Percentiles rank a stretch among this genome's conserved stretches.
phyloP scores from a whole-genome alignment of 495 filamentous ascomycete species.

The Glonium stellatum region DNA sequence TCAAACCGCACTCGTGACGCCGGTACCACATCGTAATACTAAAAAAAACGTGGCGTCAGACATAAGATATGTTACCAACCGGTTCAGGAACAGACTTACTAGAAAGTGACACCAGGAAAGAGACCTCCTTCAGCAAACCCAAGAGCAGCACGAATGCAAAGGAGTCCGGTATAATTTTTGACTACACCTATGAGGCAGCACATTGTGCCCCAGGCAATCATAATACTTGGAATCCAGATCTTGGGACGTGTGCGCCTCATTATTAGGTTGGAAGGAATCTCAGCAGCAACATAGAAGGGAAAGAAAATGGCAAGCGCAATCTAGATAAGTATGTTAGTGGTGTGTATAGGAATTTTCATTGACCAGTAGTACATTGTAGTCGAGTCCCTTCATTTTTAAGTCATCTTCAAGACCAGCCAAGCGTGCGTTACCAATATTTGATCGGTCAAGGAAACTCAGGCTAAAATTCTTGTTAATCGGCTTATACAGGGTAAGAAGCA shows the following conservation, averaged over 20 bases:
- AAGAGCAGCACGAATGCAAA: slow-evolving; percentile 27
- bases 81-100: slow-evolving; percentile 16
- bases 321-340: slow-evolving; percentile 5
- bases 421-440: slow-evolving; percentile 29
- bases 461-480: slow-evolving; percentile 8
- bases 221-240: slow-evolving; percentile 51
- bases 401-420: slow-evolving; percentile 23
- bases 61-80: not conserved
- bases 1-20: slow-evolving; percentile 23
- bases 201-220: slow-evolving; percentile 47
- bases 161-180: slow-evolving; percentile 27
- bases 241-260: slow-evolving; percentile 25
- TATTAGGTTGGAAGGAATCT: slow-evolving; percentile 25
- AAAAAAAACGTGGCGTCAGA: slow-evolving; percentile 1
- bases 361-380: slow-evolving; percentile 18
- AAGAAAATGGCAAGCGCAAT: slow-evolving; percentile 26
- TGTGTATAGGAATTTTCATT: not conserved
- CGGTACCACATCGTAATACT: slow-evolving; percentile 33
- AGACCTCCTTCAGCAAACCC: slow-evolving; percentile 32
- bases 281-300: slow-evolving; percentile 24
- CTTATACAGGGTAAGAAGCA: not conserved
- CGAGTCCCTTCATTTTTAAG: slow-evolving; percentile 15
- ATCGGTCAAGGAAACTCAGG: slow-evolving; percentile 30
- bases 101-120: slow-evolving; percentile 34
- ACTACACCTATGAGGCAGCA: slow-evolving; percentile 33